phyloP scores from a whole-genome alignment of 2,329 filamentous ascomycete genomes.

The Proliferodiscus dingleyae region DNA sequence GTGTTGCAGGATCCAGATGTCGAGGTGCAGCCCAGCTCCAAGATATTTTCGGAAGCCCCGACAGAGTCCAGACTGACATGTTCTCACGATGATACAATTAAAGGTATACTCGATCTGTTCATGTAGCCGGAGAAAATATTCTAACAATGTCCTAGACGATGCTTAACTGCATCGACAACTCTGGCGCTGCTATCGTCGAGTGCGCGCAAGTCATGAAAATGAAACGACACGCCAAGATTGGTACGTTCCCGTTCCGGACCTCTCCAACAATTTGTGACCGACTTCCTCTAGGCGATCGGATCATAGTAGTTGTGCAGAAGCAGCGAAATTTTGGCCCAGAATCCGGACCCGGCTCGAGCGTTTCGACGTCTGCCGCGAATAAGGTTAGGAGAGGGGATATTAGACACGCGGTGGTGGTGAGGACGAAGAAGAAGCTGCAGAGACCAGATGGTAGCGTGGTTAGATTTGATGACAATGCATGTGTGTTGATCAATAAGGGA shows the following conservation, averaged over 20 bases:
- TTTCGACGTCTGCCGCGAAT: constrained; percentile 70
- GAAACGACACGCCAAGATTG: constrained; percentile 82
- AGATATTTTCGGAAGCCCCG: constrained; percentile 1
- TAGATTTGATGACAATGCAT: constrained; percentile 96
- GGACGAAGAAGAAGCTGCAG: constrained; percentile 82
- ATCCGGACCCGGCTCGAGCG: constrained; percentile 64
- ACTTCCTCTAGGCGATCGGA: constrained; percentile 70
- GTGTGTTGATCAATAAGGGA: constrained; percentile 93
- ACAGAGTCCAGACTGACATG: constrained; percentile 17
- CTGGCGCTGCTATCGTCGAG: constrained; percentile 93
- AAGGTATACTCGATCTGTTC: constrained; percentile 50
- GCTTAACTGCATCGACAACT: constrained; percentile 99
- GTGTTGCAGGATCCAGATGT: constrained; percentile 1
- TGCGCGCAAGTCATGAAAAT: constrained; percentile 90
- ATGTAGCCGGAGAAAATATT: no score
- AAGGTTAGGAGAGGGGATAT: constrained; percentile 97
- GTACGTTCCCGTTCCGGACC: constrained; percentile 45
- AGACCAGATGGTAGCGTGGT: constrained; percentile 85
- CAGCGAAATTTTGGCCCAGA: constrained; percentile 74
- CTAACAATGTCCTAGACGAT: constrained; percentile 64
- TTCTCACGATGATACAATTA: constrained; percentile 79
- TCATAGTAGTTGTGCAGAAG: constrained; percentile 96
- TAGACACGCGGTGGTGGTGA: constrained; percentile 89
- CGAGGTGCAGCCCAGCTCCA: constrained; percentile 1
- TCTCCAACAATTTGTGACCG: constrained; percentile 3